Evolutionary conservation across 2,329 filamentous ascomycete genomes (phyloP), one percentile per base, ranked within the genome.

Genomic region (Claviceps citrina): DNA sequence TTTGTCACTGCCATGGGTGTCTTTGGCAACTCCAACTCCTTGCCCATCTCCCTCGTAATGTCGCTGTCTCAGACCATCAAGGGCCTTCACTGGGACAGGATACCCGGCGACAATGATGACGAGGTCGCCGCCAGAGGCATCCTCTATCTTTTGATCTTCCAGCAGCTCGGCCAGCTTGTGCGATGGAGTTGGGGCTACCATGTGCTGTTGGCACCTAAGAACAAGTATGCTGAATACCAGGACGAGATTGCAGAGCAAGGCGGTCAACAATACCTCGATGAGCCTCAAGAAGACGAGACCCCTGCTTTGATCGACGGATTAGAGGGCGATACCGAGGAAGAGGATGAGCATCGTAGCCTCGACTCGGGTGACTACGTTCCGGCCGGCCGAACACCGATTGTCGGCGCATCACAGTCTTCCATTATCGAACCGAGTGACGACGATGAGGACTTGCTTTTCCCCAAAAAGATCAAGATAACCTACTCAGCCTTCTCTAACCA

Each of bases 161-260:
- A 98, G 63, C 91, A 98, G 58, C 74, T 98, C 3, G 91, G 91
- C 18, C 91, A 98, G 61, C 67, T 96, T 20, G 79, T 98, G 16
- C 76, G 91, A 43, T 98, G 91, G 91, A 95, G 84, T 46, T 98
- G 91, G 91, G 91, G 91, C 9, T 96, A 94, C 59, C 86, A 94
- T 52, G 79, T 96, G 28, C 68, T 98, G 15, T 68, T 98, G n/a
- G 87, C 87, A 15, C 85, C 89, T 15, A 81, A 84, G 48, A 76
- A 80, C 36, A 73, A 73, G 46, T 84, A 84, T 52, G 66, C 71
- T 10, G 76, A 82, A 39, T 78, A 82, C 43, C 67, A 73, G 37
- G 52, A 68, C 26, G 63, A 73, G 43, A 58, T 65, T 12, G 54
- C 62, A 15, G 73, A 76, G 49, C 69, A 72, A 62, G 73, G 80